These are phyloP conservation scores for Gyrodon lividus DNA, from an alignment of 768 basidiomycete genomes.

Conservation along the genomic window DNA sequence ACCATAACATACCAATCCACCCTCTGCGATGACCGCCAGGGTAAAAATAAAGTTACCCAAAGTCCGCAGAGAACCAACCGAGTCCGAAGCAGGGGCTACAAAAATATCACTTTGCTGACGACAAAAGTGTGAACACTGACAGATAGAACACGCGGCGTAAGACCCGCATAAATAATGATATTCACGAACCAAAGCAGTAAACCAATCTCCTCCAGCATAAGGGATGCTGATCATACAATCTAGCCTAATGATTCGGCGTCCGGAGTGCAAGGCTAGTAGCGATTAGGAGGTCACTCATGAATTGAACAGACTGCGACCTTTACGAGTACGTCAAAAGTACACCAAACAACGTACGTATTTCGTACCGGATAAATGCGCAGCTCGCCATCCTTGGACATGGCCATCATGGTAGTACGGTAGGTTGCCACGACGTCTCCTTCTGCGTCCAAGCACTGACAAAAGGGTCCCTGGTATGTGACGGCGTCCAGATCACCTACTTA, in stretches of 20 bases:
- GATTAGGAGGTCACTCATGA: constrained; percentile 15
- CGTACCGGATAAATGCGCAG: constrained; percentile 28
- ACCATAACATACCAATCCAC: no score
- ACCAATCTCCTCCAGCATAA: not conserved
- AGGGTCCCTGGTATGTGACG: not conserved
- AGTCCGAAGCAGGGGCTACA: no score
- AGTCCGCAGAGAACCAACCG: no score
- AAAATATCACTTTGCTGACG: no score
- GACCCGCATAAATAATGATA: not conserved
- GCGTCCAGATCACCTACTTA: not conserved
- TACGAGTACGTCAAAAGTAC: not conserved
- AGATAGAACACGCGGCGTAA: not conserved
- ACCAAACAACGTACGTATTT: not conserved
- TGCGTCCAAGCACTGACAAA: constrained; percentile 16
- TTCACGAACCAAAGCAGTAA: not conserved
- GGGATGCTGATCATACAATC: not conserved
- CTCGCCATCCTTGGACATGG: constrained; percentile 28
- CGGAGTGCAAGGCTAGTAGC: constrained; percentile 15
- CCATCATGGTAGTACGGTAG: constrained; percentile 25
- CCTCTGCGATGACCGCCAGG: no score
- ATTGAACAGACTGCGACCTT: constrained; percentile 17
- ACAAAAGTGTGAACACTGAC: no score
- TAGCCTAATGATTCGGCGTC: constrained; percentile 8
- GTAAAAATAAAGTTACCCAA: no score
- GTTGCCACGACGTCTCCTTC: constrained; percentile 24